These are phyloP conservation scores for Lyophyllum atratum DNA, from an alignment of 768 basidiomycete genomes.

Conservation along the genomic window DNA sequence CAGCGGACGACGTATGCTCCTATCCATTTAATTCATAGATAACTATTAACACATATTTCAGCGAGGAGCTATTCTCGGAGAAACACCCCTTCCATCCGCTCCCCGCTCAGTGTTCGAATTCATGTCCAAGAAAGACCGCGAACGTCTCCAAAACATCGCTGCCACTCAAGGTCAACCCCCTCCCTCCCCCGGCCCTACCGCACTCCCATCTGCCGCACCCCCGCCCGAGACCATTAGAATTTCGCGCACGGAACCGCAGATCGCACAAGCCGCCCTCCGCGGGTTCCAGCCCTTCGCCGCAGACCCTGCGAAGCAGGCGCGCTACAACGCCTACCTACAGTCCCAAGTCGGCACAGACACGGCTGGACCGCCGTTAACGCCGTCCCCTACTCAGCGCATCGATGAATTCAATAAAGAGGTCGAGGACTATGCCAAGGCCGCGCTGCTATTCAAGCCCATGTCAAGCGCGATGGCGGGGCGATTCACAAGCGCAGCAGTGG, in stretches of 20 bases:
- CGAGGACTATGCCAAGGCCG: conserved; percentile 84
- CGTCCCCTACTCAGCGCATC: conserved; percentile 55
- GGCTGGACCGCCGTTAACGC: conserved; percentile 50
- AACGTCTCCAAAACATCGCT: conserved; percentile 71
- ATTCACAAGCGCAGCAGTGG: conserved; percentile 80
- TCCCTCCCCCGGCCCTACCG: conserved; percentile 24
- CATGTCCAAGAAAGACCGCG: conserved; percentile 89
- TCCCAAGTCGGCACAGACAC: conserved; percentile 60
- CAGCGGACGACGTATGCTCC: conserved; percentile 70
- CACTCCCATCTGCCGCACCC: conserved; percentile 24
- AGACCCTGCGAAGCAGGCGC: conserved; percentile 77
- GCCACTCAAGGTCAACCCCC: conserved; percentile 24
- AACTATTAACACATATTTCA: conserved; percentile 27
- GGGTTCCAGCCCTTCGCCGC: conserved; percentile 90
- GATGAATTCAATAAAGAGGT: conserved; percentile 84
- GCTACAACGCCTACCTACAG: conserved; percentile 81
- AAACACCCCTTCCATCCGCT: conserved; percentile 66
- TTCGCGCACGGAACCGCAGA: conserved; percentile 70
- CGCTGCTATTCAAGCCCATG: conserved; percentile 88
- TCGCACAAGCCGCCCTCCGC: conserved; percentile 82
- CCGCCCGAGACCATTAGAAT: conserved; percentile 32
- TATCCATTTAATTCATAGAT: not conserved
- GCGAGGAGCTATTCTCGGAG: conserved; percentile 85
- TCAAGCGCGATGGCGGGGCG: conserved; percentile 91
- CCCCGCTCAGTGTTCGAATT: conserved; percentile 92